phyloP scores from a whole-genome alignment of 140 eudicot species.

The Cichorium intybus region DNA sequence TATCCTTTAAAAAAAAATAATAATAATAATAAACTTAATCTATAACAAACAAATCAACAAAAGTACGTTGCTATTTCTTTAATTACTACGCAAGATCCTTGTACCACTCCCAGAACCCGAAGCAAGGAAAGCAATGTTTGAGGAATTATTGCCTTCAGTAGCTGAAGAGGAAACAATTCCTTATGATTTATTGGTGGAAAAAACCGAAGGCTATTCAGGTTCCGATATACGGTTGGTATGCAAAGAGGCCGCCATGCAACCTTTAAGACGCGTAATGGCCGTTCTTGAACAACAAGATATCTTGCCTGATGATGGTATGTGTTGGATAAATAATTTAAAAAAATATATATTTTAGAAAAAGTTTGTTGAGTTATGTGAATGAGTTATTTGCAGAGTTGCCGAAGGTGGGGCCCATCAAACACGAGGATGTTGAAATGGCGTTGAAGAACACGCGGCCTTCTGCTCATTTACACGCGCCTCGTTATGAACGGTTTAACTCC shows the following conservation, averaged over 20 bases:
- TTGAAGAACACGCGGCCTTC: conserved; percentile 93
- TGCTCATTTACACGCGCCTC: conserved; percentile 87
- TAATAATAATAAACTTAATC: not conserved
- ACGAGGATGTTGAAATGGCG: conserved; percentile 63
- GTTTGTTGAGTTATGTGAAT: too few species aligned
- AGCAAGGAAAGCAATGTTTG: conserved; percentile 90
- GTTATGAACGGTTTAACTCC: conserved; percentile 77
- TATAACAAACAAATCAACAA: not conserved
- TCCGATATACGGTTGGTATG: conserved; percentile 90
- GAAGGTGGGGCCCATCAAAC: conserved; percentile 77
- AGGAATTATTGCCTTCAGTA: conserved; percentile 64
- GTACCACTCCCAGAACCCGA: conserved; percentile 98
- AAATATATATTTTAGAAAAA: too few species aligned
- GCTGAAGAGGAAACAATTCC: conserved; percentile 58
- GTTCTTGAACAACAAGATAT: conserved; percentile 63
- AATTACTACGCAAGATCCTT: conserved; percentile 65
- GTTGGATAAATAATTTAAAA: too few species aligned
- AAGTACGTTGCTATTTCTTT: conserved; percentile 22
- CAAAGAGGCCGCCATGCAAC: conserved; percentile 99
- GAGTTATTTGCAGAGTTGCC: conserved; percentile 79
- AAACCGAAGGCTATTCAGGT: conserved; percentile 87
- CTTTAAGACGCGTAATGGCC: conserved; percentile 82
- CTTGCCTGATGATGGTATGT: conserved; percentile 87
- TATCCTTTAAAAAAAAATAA: too few species aligned
- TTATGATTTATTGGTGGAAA: conserved; percentile 77